phyloP scores from a whole-genome alignment of 441 rosid genomes.

The Adansonia grandidieri region DNA sequence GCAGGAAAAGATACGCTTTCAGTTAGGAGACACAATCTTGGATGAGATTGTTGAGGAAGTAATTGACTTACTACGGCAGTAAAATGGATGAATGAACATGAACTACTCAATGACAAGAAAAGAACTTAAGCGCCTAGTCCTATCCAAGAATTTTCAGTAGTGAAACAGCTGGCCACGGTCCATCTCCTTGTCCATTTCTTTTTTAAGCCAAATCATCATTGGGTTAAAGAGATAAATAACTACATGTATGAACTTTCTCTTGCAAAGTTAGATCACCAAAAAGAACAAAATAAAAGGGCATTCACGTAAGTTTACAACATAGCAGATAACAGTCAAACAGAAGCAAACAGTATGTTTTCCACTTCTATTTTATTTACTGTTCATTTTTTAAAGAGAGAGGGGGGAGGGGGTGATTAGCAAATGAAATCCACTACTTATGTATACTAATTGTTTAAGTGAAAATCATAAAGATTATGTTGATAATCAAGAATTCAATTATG shows the following conservation, averaged over 20 bases:
- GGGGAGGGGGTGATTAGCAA: background rate
- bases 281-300: background rate
- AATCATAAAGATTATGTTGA: background rate
- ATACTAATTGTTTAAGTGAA: background rate
- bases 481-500: background rate
- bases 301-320: background rate
- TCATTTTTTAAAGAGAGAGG: background rate
- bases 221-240: background rate
- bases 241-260: background rate
- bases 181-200: background rate
- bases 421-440: background rate
- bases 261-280: background rate
- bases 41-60: slow-evolving; percentile 33
- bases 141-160: background rate
- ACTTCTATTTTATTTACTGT: background rate
- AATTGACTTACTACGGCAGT: slow-evolving; percentile 22
- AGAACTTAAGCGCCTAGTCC: background rate
- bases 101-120: background rate
- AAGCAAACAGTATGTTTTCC: background rate
- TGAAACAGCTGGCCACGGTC: background rate
- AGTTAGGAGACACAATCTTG: slow-evolving; percentile 38
- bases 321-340: background rate
- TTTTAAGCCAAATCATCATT: background rate
- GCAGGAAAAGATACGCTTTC: slow-evolving; percentile 33
- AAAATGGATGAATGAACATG: background rate